phyloP scores from a whole-genome alignment of 140 eudicot species.

The Anethum foeniculum region DNA sequence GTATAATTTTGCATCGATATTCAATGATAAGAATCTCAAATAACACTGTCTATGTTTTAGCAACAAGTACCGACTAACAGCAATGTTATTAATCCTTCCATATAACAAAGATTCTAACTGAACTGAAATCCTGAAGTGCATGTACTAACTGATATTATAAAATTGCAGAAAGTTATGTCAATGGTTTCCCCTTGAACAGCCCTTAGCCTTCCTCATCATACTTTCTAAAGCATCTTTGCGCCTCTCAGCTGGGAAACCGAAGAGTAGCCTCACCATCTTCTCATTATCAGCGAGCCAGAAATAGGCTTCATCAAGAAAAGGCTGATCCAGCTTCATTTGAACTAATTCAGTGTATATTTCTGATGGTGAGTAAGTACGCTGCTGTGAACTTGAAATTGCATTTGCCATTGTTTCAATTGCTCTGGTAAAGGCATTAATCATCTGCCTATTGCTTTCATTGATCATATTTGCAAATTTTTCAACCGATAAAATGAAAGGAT shows the following conservation, averaged over 20 bases:
- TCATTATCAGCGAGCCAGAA: slow-evolving; percentile 4
- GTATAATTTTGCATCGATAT: too few relatives aligned
- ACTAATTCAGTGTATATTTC: background rate
- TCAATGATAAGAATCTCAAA: too few relatives aligned
- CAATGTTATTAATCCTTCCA: background rate
- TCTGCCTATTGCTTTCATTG: background rate
- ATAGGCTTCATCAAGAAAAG: slow-evolving; percentile 4
- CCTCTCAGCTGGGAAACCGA: background rate
- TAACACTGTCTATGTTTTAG: too few relatives aligned
- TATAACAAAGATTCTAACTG: background rate
- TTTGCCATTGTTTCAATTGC: slow-evolving; percentile 2
- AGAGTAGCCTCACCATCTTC: slow-evolving; percentile 1
- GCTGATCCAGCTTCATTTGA: slow-evolving; percentile 3
- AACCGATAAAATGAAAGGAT: background rate
- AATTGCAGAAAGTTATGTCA: background rate
- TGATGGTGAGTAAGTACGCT: slow-evolving; percentile 2
- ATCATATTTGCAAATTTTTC: slow-evolving; percentile 1
- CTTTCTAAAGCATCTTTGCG: slow-evolving; percentile 2
- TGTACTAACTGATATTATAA: background rate
- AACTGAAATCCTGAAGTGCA: background rate
- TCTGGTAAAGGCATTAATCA: slow-evolving; percentile 3
- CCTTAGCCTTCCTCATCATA: background rate
- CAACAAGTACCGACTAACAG: background rate
- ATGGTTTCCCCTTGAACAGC: background rate
- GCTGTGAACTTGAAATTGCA: slow-evolving; percentile 6